Percentiles rank a stretch among this genome's conserved stretches.
Conservation (phyloP, 805 yeast species). For the Nakazawaea wyomingensis region DNA sequence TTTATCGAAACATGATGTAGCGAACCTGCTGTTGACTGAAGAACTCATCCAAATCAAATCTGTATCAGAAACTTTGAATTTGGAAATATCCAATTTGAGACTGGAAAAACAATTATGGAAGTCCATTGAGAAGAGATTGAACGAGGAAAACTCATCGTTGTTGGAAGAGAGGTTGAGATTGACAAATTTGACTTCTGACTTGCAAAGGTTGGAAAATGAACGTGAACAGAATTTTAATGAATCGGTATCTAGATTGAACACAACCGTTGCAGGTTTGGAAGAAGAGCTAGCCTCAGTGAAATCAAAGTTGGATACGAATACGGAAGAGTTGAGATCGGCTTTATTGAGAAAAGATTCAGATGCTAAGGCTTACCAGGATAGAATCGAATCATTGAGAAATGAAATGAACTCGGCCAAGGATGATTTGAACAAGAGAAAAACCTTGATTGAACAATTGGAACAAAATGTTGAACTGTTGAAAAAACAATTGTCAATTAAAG, state of each 20-base stretch:
- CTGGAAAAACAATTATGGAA: conserved; percentile 52
- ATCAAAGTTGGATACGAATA: conserved; percentile 40
- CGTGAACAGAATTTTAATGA: conserved; percentile 49
- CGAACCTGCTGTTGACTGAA: conserved; percentile 42
- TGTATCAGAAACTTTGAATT: conserved; percentile 34
- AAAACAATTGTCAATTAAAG: conserved; percentile 24
- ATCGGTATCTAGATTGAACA: conserved; percentile 41
- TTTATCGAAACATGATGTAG: conserved; percentile 41
- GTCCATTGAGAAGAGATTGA: conserved; percentile 43
- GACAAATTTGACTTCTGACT: conserved; percentile 48
- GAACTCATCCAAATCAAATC: conserved; percentile 53
- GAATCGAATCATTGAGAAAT: conserved; percentile 48
- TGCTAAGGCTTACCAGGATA: conserved; percentile 50
- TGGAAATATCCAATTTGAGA: conserved; percentile 41
- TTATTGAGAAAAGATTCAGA: conserved; percentile 53
- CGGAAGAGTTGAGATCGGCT: conserved; percentile 46
- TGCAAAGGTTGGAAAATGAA: conserved; percentile 59
- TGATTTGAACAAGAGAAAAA: conserved; percentile 36
- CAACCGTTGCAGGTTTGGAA: conserved; percentile 46
- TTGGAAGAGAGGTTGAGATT: conserved; percentile 55
- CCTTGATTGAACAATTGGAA: conserved; percentile 33
- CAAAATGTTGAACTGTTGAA: conserved; percentile 30
- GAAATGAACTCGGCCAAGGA: conserved; percentile 39
- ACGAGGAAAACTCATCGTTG: conserved; percentile 46
- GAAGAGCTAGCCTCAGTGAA: conserved; percentile 38